These are phyloP conservation scores for Rhizopus delemar DNA, from an alignment of 371 early-diverging fungal species.

Conservation along the genomic window DNA sequence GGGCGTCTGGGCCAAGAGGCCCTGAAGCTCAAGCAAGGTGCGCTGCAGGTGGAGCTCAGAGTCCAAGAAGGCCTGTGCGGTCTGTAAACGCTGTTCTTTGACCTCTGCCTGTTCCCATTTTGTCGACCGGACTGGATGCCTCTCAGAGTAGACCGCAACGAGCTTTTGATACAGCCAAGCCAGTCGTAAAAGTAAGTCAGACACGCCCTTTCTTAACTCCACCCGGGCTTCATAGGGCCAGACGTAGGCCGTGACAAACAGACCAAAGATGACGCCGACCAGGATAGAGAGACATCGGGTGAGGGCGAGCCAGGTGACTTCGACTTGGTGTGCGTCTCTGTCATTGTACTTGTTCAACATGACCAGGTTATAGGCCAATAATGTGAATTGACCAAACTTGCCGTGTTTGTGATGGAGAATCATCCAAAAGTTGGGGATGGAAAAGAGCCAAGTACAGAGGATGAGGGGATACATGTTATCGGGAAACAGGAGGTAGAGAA, in stretches of 20 bases:
- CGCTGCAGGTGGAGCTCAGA: slow-evolving; percentile 73
- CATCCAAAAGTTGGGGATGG: slow-evolving; percentile 71
- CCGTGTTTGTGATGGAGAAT: slow-evolving; percentile 72
- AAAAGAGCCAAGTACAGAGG: slow-evolving; percentile 66
- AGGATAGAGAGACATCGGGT: slow-evolving; percentile 69
- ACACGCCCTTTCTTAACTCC: slow-evolving; percentile 72
- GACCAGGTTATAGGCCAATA: slow-evolving; percentile 78
- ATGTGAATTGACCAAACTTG: slow-evolving; percentile 74
- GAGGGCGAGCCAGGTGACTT: slow-evolving; percentile 61
- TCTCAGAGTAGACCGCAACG: slow-evolving; percentile 56
- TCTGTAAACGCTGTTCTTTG: slow-evolving; percentile 37
- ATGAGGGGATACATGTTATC: slow-evolving; percentile 54
- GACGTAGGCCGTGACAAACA: slow-evolving; percentile 67
- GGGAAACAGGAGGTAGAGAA: slow-evolving; percentile 61
- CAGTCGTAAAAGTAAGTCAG: slow-evolving; percentile 64
- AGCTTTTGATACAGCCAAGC: slow-evolving; percentile 71
- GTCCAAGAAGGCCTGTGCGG: slow-evolving; percentile 59
- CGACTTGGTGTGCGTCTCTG: slow-evolving; percentile 60
- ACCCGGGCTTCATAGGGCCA: slow-evolving; percentile 88
- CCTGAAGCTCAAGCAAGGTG: slow-evolving; percentile 60
- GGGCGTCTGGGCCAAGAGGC: slow-evolving; percentile 67
- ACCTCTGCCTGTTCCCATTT: slow-evolving; percentile 23
- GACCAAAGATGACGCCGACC: slow-evolving; percentile 72
- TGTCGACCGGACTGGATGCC: slow-evolving; percentile 25
- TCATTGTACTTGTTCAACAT: slow-evolving; percentile 76